These are phyloP conservation scores for Backusella parvicylindrica DNA, from an alignment of 192 early-diverging fungal genomes.

Conservation along the genomic window DNA sequence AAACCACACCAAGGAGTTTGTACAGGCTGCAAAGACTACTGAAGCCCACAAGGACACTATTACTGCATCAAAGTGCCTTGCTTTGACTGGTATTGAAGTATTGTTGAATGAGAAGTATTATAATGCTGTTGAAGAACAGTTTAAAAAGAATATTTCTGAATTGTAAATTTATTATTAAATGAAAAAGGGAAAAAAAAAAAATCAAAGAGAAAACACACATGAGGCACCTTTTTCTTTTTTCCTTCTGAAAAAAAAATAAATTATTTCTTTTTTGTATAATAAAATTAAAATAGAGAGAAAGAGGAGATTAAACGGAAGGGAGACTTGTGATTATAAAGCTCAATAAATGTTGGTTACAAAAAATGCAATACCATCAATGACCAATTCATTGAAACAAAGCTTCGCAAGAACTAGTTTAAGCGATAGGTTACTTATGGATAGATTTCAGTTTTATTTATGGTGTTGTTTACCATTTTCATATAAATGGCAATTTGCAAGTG, in stretches of 20 bases:
- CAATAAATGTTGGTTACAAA: not conserved
- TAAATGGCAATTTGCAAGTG: not conserved
- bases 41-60: constrained; percentile 57
- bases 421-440: not conserved
- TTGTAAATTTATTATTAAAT: not conserved
- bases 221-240: not conserved
- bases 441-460: not conserved
- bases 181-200: not conserved
- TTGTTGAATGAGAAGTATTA: constrained; percentile 46
- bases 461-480: not conserved
- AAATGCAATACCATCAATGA: not conserved
- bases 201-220: not conserved
- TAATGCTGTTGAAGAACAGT: constrained; percentile 38
- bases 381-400: not conserved
- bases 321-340: not conserved
- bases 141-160: constrained; percentile 16
- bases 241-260: not conserved
- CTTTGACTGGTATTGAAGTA: constrained; percentile 47
- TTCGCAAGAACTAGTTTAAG: not conserved
- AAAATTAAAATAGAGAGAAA: not conserved
- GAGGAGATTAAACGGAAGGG: not conserved
- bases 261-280: not conserved
- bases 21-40: constrained; percentile 49
- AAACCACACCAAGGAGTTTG: constrained; percentile 66
- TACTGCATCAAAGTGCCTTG: constrained; percentile 48